These are phyloP conservation scores for Dictyostelium purpureum DNA, from an alignment of 78 protist species.

Conservation along the genomic window DNA sequence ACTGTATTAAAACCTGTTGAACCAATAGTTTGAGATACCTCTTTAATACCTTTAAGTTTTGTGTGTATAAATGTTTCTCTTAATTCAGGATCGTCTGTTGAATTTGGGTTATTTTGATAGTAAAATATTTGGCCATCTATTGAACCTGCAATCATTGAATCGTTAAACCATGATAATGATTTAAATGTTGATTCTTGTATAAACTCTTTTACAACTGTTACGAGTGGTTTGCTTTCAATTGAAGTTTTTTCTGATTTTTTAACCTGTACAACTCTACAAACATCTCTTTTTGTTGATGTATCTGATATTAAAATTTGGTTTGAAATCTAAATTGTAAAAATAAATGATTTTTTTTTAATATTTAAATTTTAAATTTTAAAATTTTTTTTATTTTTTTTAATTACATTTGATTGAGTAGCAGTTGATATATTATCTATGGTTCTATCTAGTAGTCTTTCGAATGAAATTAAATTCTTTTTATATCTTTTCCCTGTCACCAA, in stretches of 20 bases:
- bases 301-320: slow-evolving; percentile 56
- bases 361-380: too few species aligned
- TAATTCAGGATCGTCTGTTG: not conserved
- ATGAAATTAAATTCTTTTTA: slow-evolving; percentile 19
- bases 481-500: slow-evolving; percentile 49
- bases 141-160: slow-evolving; percentile 12
- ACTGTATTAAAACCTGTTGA: slow-evolving; percentile 2
- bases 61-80: slow-evolving; percentile 49
- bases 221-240: not conserved
- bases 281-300: slow-evolving; percentile 66
- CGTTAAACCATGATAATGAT: slow-evolving; percentile 34
- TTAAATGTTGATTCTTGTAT: slow-evolving; percentile 22
- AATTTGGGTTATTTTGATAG: slow-evolving; percentile 37
- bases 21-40: slow-evolving; percentile 9
- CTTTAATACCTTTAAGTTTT: slow-evolving; percentile 42
- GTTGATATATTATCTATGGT: slow-evolving; percentile 56
- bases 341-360: too few species aligned
- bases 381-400: too few species aligned
- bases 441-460: slow-evolving; percentile 22
- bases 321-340: not conserved
- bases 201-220: slow-evolving; percentile 15
- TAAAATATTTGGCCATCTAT: slow-evolving; percentile 62
- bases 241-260: not conserved
- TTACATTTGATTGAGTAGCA: slow-evolving; percentile 26
- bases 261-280: slow-evolving; percentile 17